Conservation (phyloP, 2,329 filamentous ascomycete genomes). For the Diaporthe amygdali region DNA sequence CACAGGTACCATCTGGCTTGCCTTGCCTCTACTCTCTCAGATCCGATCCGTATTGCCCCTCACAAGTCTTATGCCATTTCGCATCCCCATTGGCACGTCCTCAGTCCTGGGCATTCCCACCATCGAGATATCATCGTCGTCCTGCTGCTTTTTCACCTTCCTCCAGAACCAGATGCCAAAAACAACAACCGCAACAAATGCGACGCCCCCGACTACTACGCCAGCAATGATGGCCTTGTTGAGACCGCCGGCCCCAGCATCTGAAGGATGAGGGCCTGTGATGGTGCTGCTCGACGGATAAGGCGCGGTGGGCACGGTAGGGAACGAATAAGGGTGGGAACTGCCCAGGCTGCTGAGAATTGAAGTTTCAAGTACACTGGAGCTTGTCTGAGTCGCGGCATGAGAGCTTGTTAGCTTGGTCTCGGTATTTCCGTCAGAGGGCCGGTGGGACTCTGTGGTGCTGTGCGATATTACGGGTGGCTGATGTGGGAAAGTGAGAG, state of each 20-base stretch:
- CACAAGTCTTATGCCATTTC: conserved; percentile 3
- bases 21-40: too few relatives aligned
- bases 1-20: too few relatives aligned
- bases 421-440: too few relatives aligned
- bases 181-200: background rate
- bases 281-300: background rate
- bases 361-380: too few relatives aligned
- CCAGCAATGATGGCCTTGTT: background rate
- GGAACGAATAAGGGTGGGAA: background rate
- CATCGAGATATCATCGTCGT: background rate
- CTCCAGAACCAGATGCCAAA: background rate
- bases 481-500: too few relatives aligned
- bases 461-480: too few relatives aligned
- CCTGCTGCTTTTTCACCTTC: background rate
- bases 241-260: background rate
- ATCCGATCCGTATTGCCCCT: background rate
- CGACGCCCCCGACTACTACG: background rate
- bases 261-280: background rate
- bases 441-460: too few relatives aligned
- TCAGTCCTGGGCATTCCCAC: background rate
- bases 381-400: too few relatives aligned
- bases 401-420: too few relatives aligned
- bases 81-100: background rate
- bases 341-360: background rate
- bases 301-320: background rate